Evolutionary conservation across 805 yeast genomes (phyloP), one percentile per base, ranked within the genome.

Genomic region (Cyberlindnera mrakii): DNA sequence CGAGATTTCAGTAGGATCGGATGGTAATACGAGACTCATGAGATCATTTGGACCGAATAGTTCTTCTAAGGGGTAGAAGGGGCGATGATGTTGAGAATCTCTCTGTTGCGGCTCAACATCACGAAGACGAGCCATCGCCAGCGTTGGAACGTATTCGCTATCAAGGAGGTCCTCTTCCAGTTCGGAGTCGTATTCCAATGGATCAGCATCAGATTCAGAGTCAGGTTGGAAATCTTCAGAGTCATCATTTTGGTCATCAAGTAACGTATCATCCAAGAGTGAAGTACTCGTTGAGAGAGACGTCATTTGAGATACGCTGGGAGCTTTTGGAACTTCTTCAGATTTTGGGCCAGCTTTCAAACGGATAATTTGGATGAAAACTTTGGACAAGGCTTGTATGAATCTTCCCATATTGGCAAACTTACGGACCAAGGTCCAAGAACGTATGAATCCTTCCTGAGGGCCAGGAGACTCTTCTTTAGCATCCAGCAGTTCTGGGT

Each of bases 101-200:
- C 45, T 35, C n/a, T 35, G 35, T 11, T 23, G 27, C 27, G 11
- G 6, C 27, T 23, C 27, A 3, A 37, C 23, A 27, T 42, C 44
- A 11, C 42, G 23, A 6, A 19, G 11, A 36, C 52, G 49, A 13
- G 53, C 48, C 31, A 35, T 27, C 9, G 52, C 44, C 11, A 49
- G 39, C 7, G 50, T 39, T 11, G 52, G 34, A 11, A 52, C 27
- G 32, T 52, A 52, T 25, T 43, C 46, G 5, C 23, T 59, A 13
- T 48, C 45, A 1, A 53, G 62, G 13, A 23, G 27, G 27, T 23
- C 27, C 9, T 59, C 60, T 16, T 55, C 62, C 15, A 52, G 47
- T 6, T 57, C 56, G 5, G 64, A 65, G 33, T 54, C 56, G 25
- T 54, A 66, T 35, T 68, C 70, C 9, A 51, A 49, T 6, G 66